Evolutionary conservation across 176 grass and related monocot species (phyloP), one percentile per base, ranked within the genome.

Genomic region (Zea mays): DNA sequence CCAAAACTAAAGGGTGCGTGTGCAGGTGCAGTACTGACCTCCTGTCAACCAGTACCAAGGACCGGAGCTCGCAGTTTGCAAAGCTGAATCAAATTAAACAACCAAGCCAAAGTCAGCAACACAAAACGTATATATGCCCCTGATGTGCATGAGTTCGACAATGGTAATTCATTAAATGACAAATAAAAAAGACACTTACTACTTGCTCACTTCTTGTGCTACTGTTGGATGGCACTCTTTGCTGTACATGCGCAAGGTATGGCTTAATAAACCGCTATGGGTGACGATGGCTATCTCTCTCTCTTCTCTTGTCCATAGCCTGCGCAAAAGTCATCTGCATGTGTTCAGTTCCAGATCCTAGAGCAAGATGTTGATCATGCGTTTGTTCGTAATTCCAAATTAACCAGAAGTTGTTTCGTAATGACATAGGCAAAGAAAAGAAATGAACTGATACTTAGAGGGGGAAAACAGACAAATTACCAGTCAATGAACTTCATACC

Each of bases 221-320:
- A 98, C 3, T 5, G 62, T 63, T 33, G 89, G 92, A 92, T 98
- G 96, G 3, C 87, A 90, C 47, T 82, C 96, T 38, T 72, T 78
- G 33, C 89, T 86, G 21, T 88, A 98, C 74, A 10, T 83, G 72
- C 67, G 89, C 1, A 98, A 86, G 59, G 87, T 98, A 49, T 89
- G 87, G 50, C 17, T 69, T 58, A 98, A 89, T 69, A 98, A 92
- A 37, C 85, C 89, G 16, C 92, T 94, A 62, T 98, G 96, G 17
- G 72, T 94, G 58, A 94, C 85, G 15, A 98, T 71, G 80, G 87
- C 91, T 83, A 94, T 94, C 83, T 94, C 92, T 39, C 78, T 92
- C 74, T 98, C 96, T 72, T 94, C 77, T 39, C 96, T 86, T 74
- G 89, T 94, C 92, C 92, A 94, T 78, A 98, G 88, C 96, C 96